Evolutionary conservation across 805 yeast species (phyloP), one percentile per base, ranked within the genome.

Genomic region (Candida ovalis): DNA sequence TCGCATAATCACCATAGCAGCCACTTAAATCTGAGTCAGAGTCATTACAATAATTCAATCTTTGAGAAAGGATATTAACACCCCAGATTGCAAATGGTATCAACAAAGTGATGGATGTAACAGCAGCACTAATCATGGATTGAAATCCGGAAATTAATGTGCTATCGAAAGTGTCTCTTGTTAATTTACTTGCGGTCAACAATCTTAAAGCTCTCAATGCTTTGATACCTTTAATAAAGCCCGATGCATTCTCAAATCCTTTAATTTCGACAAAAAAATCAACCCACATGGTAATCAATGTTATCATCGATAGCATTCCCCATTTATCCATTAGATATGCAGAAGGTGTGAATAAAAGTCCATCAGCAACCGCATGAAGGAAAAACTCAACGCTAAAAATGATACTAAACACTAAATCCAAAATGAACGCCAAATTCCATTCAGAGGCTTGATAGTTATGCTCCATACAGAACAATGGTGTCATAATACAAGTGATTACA

Each of bases 61-160:
- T 71, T 0, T 88, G 89, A 45, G 74, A 74, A 63, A 89, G 88
- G 1, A 89, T 67, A 51, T 82, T 85, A 54, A 88, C 63, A 0
- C 96, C 96, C 96, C 96, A 89, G 1, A 88, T 78, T 4, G 96
- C 72, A 57, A 86, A 90, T 0, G 97, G 97, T 45, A 86, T 70
- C 33, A 90, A 65, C 55, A 89, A 73, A 37, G 87, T 76, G 41
- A 87, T 66, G 0, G 95, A 79, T 23, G 83, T 71, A 8, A 79
- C 56, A 0, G 81, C 81, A 2, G 89, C 89, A 54, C 78, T 81
- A 15, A 84, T 46, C 42, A 89, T 83, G 58, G 86, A 83, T 47
- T 84, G 70, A 47, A 85, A 70, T 3, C 96, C 96, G 1, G 86
- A 78, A 51, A 88, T 77, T 53, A 90, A 74, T 0, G 91, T 86